Evolutionary conservation across 306 rosid species (phyloP), one percentile per base, ranked within the genome.

Genomic region (Cicer chorassanicum): DNA sequence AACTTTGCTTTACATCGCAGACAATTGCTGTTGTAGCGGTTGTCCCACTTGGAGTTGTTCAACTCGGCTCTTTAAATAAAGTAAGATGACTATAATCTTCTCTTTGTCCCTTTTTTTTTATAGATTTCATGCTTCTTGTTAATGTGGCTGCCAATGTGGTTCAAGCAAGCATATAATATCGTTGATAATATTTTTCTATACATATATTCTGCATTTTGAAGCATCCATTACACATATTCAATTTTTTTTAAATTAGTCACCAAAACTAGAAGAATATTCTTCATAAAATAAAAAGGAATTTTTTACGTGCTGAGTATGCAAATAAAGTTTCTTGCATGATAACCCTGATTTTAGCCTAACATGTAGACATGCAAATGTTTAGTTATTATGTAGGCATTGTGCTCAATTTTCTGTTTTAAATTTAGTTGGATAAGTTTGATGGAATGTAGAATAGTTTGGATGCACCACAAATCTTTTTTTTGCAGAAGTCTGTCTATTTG

Each of bases 41-140:
- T 69, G 88, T 74, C 66, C 95, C 98, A 8, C 95, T 84, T 70
- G 97, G 98, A 56, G 93, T 94, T 87, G 84, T 94, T 77, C 97
- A 90, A 85, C 96, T 94, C 72, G 98, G 98, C 34, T 91, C 97
- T 56, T 79, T 85, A 44, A 84, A 94, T 81, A 90, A 88, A 72
- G 98, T 94, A 83, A 29, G 90, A 51, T 38, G 74, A 68, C 86
- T 77, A 66, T 13, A 44, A 3, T 45, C 19, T 66, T 66, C 72
- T 63, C 56, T 7, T 57, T 24, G 41, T 24, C 15, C 56, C 34
- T 24, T 45, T 83, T 21, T 63, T 63, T 38, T 39, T 24, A 7
- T 19, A 21, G 6, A 19, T 34, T 63, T 39, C 72, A 57, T 74
- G 57, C 74, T 53, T 66, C 7, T 71, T 74, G 43, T 71, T 11